These are phyloP conservation scores for Boletus rufocinnamomeus DNA, from an alignment of 768 basidiomycete species.

Conservation along the genomic window DNA sequence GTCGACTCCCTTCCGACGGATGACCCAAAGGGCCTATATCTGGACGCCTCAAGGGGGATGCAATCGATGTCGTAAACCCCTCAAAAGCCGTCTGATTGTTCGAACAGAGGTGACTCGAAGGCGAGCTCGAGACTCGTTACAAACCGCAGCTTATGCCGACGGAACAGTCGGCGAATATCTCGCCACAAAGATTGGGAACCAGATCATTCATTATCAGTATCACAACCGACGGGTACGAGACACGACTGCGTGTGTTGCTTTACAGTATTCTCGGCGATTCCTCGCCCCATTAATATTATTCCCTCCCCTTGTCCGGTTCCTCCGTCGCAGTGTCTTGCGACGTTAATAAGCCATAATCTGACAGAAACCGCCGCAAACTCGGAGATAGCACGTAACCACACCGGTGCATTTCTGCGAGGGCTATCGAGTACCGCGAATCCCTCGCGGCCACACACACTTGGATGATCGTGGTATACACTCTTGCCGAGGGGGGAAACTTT, in stretches of 20 bases:
- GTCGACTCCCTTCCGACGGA: conserved; percentile 2
- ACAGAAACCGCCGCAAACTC: conserved; percentile 37
- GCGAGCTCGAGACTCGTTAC: not conserved
- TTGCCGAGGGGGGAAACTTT: conserved; percentile 51
- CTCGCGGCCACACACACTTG: conserved; percentile 53
- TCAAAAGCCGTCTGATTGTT: not conserved
- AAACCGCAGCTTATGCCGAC: not conserved
- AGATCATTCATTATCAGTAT: not conserved
- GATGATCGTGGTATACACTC: conserved; percentile 61
- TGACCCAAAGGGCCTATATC: conserved; percentile 12
- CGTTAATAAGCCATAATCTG: conserved; percentile 10
- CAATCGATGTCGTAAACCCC: not conserved
- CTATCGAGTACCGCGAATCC: conserved; percentile 66
- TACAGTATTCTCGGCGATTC: not conserved
- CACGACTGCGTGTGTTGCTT: not conserved
- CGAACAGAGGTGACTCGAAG: not conserved
- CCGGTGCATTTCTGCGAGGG: conserved; percentile 70
- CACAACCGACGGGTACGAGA: not conserved
- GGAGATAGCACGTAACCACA: conserved; percentile 49
- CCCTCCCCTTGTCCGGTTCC: not conserved
- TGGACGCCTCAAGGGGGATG: not conserved
- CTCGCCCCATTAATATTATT: not conserved
- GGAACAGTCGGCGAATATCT: not conserved
- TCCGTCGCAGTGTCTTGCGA: not conserved
- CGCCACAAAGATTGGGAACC: not conserved